Evolutionary conservation across 352 stramenopile genomes (phyloP), one percentile per base, ranked within the genome.

Genomic region (Globisporangium emineosum): DNA sequence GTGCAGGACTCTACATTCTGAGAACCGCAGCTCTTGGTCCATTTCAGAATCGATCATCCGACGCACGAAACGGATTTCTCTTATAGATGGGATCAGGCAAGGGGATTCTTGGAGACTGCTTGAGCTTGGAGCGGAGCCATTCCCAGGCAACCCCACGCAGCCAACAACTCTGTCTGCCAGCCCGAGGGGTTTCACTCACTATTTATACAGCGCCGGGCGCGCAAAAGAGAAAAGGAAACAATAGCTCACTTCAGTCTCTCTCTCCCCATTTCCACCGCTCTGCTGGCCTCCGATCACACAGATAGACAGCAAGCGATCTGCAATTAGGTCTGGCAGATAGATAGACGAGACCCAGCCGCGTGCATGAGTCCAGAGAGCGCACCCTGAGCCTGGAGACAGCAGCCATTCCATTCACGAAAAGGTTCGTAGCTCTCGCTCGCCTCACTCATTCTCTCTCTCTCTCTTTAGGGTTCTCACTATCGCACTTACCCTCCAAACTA

Each of bases 181-280:
- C n/a, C n/a, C n/a, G n/a, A n/a, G 57, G n/a, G 40, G 57, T 62
- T 62, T 54, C 56, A 40, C 56, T 30, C 30, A 12, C 56, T 59
- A 62, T 40, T 51, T 62, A 62, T 62, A 59, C 32, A 23, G 27
- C 23, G 25, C 25, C 19, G 23, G n/a, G 8, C 17, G 17, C 25
- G 25, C 25, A 37, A 9, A 1, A 55, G 25, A 37, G 25, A 56
- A 56, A 30, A 37, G 50, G 33, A 54, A n/a, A n/a, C n/a, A 54
- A 54, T 54, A 54, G 49, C 49, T 27, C 25, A 25, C 27, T 15
- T 27, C n/a, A n/a, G 12, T 19, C 12, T 42, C 35, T 42, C 35
- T 42, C 35, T 19, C 35, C 2, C 50, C 50, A 54, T 33, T 33
- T 54, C 25, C 12, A 37, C n/a, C 50, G 50, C 23, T 30, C n/a